These are phyloP conservation scores for Daphne laureola DNA, from an alignment of 441 rosid species.

Conservation along the genomic window DNA sequence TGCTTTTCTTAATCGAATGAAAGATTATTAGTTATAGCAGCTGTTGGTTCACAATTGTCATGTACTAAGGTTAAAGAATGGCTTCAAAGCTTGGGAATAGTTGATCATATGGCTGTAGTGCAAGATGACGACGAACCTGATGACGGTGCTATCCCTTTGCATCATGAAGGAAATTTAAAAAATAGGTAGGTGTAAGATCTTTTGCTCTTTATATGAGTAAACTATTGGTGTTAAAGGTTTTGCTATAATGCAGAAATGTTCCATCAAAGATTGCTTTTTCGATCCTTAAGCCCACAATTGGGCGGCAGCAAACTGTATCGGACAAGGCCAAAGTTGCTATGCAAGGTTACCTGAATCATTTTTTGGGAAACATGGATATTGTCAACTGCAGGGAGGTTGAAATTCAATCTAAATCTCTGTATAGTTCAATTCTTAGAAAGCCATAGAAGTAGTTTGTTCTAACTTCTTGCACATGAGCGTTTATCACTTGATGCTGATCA, in stretches of 20 bases:
- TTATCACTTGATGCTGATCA: not conserved
- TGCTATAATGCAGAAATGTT: constrained; percentile 37
- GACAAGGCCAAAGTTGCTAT: constrained; percentile 57
- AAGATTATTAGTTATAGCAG: not conserved
- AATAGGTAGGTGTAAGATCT: constrained; percentile 29
- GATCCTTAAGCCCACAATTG: constrained; percentile 56
- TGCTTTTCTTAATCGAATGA: not conserved
- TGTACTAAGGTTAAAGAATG: constrained; percentile 56
- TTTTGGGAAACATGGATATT: constrained; percentile 59
- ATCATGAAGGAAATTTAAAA: constrained; percentile 42
- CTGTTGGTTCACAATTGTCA: not conserved
- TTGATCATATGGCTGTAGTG: constrained; percentile 43
- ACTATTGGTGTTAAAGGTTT: constrained; percentile 14
- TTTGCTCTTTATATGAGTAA: constrained; percentile 3
- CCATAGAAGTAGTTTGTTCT: not conserved
- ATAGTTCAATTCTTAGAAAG: constrained; percentile 1
- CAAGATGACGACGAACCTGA: constrained; percentile 75
- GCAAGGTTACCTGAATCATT: constrained; percentile 65
- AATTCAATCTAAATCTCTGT: not conserved
- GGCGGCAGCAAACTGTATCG: constrained; percentile 43
- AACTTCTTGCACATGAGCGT: not conserved
- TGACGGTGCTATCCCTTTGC: constrained; percentile 53
- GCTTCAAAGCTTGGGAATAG: constrained; percentile 64
- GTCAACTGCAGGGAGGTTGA: constrained; percentile 63
- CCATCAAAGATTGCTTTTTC: constrained; percentile 62